Evolutionary conservation across 1,284 basidiomycete species (phyloP).

Genomic region (Naganishia cerealis): DNA sequence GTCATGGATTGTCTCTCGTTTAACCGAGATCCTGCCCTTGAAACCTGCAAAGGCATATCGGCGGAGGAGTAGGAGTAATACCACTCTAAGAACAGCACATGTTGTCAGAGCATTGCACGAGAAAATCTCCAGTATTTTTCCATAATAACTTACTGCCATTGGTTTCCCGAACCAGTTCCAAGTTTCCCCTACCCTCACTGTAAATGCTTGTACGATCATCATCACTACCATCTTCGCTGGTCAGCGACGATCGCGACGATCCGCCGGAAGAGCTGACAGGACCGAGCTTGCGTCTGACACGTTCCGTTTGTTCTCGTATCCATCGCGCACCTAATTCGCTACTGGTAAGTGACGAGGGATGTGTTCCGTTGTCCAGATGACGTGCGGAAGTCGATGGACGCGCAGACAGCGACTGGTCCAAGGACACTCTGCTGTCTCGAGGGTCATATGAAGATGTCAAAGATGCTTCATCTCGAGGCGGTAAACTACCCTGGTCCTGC

Average conservation of each 20-base stretch:
- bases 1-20: background rate
- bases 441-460: background rate
- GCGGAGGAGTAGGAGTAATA: slow-evolving; percentile 53
- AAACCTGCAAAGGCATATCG: slow-evolving; percentile 32
- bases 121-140: background rate
- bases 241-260: slow-evolving; percentile 31
- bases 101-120: background rate
- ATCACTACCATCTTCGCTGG: slow-evolving; percentile 42
- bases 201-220: slow-evolving; percentile 40
- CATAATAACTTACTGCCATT: slow-evolving; percentile 46
- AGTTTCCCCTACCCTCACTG: slow-evolving; percentile 39
- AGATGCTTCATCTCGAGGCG: background rate
- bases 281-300: slow-evolving; percentile 42
- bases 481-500: background rate
- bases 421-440: slow-evolving; percentile 1
- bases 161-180: slow-evolving; percentile 48
- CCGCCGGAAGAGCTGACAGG: slow-evolving; percentile 29
- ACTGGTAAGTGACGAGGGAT: slow-evolving; percentile 43
- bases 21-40: background rate
- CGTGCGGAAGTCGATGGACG: background rate
- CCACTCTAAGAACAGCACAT: slow-evolving; percentile 41
- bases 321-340: slow-evolving; percentile 70
- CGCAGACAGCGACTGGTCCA: slow-evolving; percentile 5
- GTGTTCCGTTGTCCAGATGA: slow-evolving; percentile 12
- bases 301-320: slow-evolving; percentile 74